Percentiles rank a stretch among this genome's conserved stretches.
These are phyloP conservation scores for Hanseniaspora valbyensis DNA, from an alignment of 805 yeast genomes.

Conservation along the genomic window DNA sequence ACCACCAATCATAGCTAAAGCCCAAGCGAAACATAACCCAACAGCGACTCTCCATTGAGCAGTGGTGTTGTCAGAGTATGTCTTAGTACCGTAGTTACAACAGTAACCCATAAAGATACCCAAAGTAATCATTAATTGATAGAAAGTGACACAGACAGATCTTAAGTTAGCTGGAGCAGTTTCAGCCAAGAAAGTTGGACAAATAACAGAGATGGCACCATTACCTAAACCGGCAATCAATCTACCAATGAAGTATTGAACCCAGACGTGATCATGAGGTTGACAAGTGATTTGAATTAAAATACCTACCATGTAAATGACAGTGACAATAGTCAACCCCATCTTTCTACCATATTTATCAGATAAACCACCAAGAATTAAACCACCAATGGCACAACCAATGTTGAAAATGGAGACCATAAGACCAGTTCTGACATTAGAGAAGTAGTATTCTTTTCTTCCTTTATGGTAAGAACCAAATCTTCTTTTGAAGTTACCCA, in stretches of 20 bases:
- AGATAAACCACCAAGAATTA: slow-evolving; percentile 46
- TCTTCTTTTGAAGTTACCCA: slow-evolving; percentile 42
- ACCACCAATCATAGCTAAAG: slow-evolving; percentile 31
- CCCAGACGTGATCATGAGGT: slow-evolving; percentile 38
- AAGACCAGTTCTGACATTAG: slow-evolving; percentile 47
- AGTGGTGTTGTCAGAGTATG: slow-evolving; percentile 26
- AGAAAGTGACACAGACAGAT: slow-evolving; percentile 62
- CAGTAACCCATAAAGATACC: slow-evolving; percentile 75
- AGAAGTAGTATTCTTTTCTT: slow-evolving; percentile 37
- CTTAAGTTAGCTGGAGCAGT: slow-evolving; percentile 37
- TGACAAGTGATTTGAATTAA: slow-evolving; percentile 49
- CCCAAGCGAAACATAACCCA: slow-evolving; percentile 45
- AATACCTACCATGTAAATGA: slow-evolving; percentile 56
- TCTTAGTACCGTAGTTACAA: slow-evolving; percentile 50
- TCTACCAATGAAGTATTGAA: slow-evolving; percentile 62
- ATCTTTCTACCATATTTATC: slow-evolving; percentile 56
- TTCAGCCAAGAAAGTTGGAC: slow-evolving; percentile 56
- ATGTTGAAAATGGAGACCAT: slow-evolving; percentile 54
- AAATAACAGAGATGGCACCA: slow-evolving; percentile 66
- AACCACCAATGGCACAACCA: slow-evolving; percentile 69
- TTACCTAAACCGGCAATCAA: slow-evolving; percentile 65
- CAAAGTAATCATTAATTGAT: slow-evolving; percentile 59
- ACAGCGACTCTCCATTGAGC: slow-evolving; percentile 70
- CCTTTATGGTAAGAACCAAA: slow-evolving; percentile 41
- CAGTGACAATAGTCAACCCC: slow-evolving; percentile 50